Percentiles rank a stretch among this genome's conserved stretches.
Conservation (phyloP, 2,329 filamentous ascomycete species). For the Pseudogymnoascus sp. region DNA sequence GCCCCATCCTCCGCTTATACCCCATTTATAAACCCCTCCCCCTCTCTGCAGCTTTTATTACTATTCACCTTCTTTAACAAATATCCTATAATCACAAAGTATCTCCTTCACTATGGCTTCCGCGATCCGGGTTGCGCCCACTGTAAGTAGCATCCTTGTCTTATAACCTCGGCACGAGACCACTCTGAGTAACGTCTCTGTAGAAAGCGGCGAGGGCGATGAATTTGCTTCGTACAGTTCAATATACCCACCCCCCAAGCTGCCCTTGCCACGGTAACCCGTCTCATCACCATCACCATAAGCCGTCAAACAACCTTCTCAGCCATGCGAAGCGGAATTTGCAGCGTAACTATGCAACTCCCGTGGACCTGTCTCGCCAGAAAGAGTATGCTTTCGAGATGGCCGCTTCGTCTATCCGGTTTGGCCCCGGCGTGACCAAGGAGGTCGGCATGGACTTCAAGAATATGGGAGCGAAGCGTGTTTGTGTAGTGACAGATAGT, state of each 20-base stretch:
- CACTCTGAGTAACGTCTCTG: conserved; percentile 10
- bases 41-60: neutral
- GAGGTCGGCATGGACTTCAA: conserved; percentile 97
- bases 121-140: conserved; percentile 3
- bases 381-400: conserved; percentile 99
- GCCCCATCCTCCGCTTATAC: neutral
- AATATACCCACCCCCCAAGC: conserved; percentile 76
- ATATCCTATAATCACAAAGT: neutral
- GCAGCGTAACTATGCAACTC: conserved; percentile 59
- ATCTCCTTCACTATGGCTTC: neutral
- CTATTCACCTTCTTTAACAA: neutral
- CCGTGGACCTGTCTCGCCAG: conserved; percentile 59
- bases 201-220: conserved; percentile 55
- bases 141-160: conserved; percentile 4
- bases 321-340: conserved; percentile 39
- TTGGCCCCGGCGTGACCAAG: conserved; percentile 85
- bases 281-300: conserved; percentile 57
- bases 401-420: conserved; percentile 90
- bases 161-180: neutral
- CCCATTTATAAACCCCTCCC: conserved; percentile 7
- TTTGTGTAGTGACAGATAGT: conserved; percentile 84
- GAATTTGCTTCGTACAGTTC: conserved; percentile 77
- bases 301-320: conserved; percentile 30
- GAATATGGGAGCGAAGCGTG: conserved; percentile 79
- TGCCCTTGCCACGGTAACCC: conserved; percentile 94